Conservation (phyloP, 2,329 filamentous ascomycete species). For the Penicillium hesseltinei region DNA sequence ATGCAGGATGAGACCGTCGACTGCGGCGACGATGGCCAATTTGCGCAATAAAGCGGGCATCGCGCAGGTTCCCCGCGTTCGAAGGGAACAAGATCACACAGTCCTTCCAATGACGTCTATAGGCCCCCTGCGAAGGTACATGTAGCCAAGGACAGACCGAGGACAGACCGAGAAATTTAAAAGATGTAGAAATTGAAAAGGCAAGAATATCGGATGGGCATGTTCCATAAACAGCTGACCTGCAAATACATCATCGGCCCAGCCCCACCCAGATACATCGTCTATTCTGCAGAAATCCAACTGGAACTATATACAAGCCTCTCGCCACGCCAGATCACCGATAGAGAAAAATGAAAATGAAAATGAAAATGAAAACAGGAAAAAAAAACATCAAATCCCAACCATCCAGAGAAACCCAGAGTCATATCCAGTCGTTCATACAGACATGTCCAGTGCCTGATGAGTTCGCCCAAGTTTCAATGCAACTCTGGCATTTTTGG, state of each 20-base stretch:
- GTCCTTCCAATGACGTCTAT: background rate
- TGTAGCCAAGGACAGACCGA: background rate
- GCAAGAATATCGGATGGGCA: constrained; percentile 14
- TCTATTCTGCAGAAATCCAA: constrained; percentile 12
- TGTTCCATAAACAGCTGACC: constrained; percentile 24
- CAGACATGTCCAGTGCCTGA: constrained; percentile 26
- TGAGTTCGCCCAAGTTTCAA: constrained; percentile 20
- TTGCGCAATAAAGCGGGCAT: constrained; percentile 82
- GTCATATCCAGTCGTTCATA: constrained; percentile 32
- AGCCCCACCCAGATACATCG: constrained; percentile 16
- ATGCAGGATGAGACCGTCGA: constrained; percentile 80
- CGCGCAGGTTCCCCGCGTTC: constrained; percentile 5
- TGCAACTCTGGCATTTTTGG: constrained; percentile 21
- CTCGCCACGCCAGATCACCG: constrained; percentile 15
- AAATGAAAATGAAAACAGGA: background rate
- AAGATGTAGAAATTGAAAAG: constrained; percentile 1
- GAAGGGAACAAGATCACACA: constrained; percentile 1
- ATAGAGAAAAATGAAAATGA: constrained; percentile 14
- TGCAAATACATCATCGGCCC: constrained; percentile 27
- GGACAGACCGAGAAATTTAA: background rate
- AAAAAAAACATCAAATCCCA: constrained; percentile 17
- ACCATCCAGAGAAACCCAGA: constrained; percentile 24
- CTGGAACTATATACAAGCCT: constrained; percentile 25
- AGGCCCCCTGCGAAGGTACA: background rate
- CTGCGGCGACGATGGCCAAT: constrained; percentile 73